Percentiles rank a stretch among this genome's conserved stretches.
phyloP scores from a whole-genome alignment of 768 basidiomycete species.

The Jaapia argillacea region DNA sequence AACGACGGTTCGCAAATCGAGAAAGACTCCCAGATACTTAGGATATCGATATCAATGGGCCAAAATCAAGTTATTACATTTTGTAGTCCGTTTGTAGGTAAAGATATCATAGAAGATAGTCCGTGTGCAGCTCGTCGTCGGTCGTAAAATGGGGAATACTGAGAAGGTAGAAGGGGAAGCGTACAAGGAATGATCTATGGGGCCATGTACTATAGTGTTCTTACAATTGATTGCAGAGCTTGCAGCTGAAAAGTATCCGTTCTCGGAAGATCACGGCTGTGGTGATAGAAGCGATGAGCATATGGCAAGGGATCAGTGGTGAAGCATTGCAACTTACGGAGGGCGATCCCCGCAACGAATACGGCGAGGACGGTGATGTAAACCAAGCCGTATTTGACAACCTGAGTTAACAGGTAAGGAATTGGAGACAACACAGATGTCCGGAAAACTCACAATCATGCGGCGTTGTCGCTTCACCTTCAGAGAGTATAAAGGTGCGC shows the following conservation, averaged over 20 bases:
- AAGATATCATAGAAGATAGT: neutral
- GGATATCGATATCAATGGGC: neutral
- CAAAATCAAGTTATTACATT: neutral
- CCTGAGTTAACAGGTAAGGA: neutral
- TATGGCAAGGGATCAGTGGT: neutral
- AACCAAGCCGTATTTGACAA: neutral
- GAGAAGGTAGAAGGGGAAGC: constrained; percentile 3
- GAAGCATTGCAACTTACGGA: neutral
- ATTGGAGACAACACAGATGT: neutral
- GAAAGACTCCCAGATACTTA: too few species aligned
- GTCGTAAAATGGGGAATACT: too few species aligned
- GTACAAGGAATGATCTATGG: constrained; percentile 13
- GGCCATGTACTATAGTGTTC: constrained; percentile 10
- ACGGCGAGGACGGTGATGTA: neutral
- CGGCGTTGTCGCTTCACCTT: constrained; percentile 86
- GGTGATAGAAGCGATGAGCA: constrained; percentile 2
- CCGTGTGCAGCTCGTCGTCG: neutral
- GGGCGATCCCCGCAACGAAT: neutral
- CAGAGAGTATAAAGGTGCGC: constrained; percentile 81
- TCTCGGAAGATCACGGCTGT: constrained; percentile 18
- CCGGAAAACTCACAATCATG: constrained; percentile 51
- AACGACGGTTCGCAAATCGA: too few species aligned
- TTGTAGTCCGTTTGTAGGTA: neutral
- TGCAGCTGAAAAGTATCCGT: constrained; percentile 16
- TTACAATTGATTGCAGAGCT: constrained; percentile 16